Percentiles rank a stretch among this genome's conserved stretches.
phyloP scores from a whole-genome alignment of 1,139 yeast species.

The Kodamaea suecica region DNA sequence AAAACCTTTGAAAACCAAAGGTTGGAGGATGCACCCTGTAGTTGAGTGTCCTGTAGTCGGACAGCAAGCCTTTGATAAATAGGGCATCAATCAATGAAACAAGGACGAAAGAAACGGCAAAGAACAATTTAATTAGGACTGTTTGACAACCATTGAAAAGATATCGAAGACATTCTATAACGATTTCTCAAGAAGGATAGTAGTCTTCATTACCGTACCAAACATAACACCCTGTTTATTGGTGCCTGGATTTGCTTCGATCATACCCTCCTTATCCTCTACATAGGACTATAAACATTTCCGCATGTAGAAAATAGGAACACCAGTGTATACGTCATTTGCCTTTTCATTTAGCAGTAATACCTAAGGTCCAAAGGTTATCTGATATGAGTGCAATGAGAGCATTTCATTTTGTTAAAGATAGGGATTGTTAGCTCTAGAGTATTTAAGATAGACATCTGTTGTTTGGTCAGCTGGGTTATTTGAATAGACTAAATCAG shows the following conservation, averaged over 20 bases:
- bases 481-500: not conserved
- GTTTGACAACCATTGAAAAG: constrained; percentile 9
- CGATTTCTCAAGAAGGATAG: constrained; percentile 14
- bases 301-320: constrained; percentile 10
- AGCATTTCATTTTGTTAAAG: constrained; percentile 10
- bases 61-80: constrained; percentile 8
- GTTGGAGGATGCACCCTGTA: constrained; percentile 7
- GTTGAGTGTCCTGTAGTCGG: constrained; percentile 10
- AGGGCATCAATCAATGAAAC: constrained; percentile 11
- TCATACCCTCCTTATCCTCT: not conserved
- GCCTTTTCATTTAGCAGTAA: constrained; percentile 10
- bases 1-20: constrained; percentile 9
- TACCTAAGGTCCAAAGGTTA: constrained; percentile 14
- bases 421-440: constrained; percentile 6
- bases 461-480: not conserved
- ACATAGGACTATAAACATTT: constrained; percentile 7
- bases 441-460: constrained; percentile 5
- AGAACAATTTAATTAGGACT: constrained; percentile 11
- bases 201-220: constrained; percentile 12
- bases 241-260: not conserved
- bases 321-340: constrained; percentile 10
- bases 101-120: constrained; percentile 9
- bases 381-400: constrained; percentile 10
- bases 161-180: constrained; percentile 14
- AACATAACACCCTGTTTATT: constrained; percentile 12